phyloP scores from a whole-genome alignment of 208 protist species.

The Wallacemonas collosoma region DNA sequence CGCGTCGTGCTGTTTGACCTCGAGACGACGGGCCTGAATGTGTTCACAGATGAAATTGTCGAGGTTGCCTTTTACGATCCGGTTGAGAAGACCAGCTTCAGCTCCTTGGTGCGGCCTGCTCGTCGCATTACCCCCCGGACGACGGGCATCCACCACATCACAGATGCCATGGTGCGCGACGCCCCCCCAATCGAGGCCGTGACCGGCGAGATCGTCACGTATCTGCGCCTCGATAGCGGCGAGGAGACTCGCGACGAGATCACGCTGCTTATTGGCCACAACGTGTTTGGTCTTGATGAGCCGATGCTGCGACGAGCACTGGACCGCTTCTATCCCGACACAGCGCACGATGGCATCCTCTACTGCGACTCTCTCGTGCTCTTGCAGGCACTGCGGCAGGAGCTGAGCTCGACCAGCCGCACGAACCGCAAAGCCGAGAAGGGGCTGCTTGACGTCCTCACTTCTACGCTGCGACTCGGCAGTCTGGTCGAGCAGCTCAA shows the following conservation, averaged over 20 bases:
- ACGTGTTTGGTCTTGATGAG: conserved; percentile 85
- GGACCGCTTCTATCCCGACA: conserved; percentile 31
- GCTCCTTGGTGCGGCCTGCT: conserved; percentile 75
- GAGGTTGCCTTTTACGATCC: conserved; percentile 88
- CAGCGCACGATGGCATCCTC: conserved; percentile 58
- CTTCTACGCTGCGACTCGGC: conserved; percentile 63
- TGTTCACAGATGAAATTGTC: conserved; percentile 75
- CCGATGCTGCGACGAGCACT: conserved; percentile 79
- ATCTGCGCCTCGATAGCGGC: conserved; percentile 55
- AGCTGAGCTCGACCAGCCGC: conserved; percentile 27
- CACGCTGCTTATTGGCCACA: conserved; percentile 80
- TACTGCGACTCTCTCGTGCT: conserved; percentile 84
- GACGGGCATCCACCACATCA: conserved; percentile 85
- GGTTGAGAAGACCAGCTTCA: conserved; percentile 72
- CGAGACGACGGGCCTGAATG: conserved; percentile 88
- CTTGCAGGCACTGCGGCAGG: conserved; percentile 48
- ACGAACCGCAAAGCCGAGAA: conserved; percentile 27
- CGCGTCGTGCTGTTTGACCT: conserved; percentile 84
- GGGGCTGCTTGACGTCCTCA: conserved; percentile 54
- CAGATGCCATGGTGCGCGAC: conserved; percentile 61
- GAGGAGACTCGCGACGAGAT: conserved; percentile 58
- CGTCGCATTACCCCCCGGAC: conserved; percentile 65
- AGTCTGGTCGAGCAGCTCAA: conserved; percentile 66
- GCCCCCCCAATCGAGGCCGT: conserved; percentile 66
- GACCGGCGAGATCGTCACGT: conserved; percentile 52